Base-by-base conservation (phyloP, 2,329 filamentous ascomycete species). In the Myriosclerotinia duriaeana region DNA sequence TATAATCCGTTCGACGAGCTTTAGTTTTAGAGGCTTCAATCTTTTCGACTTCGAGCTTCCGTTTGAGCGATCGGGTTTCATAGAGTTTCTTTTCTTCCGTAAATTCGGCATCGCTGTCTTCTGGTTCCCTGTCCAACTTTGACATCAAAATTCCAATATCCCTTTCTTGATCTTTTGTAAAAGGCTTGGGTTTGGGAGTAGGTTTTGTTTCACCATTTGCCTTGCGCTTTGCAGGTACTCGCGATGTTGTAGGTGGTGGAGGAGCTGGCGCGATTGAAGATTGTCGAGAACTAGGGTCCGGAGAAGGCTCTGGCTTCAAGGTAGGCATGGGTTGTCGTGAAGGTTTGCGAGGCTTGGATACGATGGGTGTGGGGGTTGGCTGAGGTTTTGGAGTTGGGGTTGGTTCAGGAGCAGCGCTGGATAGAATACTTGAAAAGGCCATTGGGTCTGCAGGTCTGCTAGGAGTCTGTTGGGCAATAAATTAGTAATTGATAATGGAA, bases 351-450 rank as follows among this genome's bases (percentile, higher is more conserved):
- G 71, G 67, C 53, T 76, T 76, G 15, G 68, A 52, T 38, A 40
- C 26, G 46, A 26, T 52, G 17, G 64, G 64, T 9, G 64, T 66
- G 17, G 64, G 64, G 14, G 65, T 60, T 11, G 70, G 56, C 22
- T 68, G 62, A 26, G 73, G 74, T 26, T 79, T 74, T 2, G 80
- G 80, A 71, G 80, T 84, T 12, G 84, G 82, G 71, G 80, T 83
- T 9, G 84, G 82, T 83, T 80, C 50, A 86, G 90, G 87, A 66
- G 92, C 89, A 65, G 90, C 84, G 71, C 87, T 93, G 5, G 92
- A 94, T 53, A 98, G 88, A 68, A 98, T 96, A 76, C 93, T 97
- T 71, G 92, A 95, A 75, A 98, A 95, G 6, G 93, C 95, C 93
- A 97, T 97, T 64, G 93, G 90, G 76, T 96, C 91, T 67, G 89